phyloP scores from a whole-genome alignment of 148 eudicot species.

The Persicaria tinctoria region DNA sequence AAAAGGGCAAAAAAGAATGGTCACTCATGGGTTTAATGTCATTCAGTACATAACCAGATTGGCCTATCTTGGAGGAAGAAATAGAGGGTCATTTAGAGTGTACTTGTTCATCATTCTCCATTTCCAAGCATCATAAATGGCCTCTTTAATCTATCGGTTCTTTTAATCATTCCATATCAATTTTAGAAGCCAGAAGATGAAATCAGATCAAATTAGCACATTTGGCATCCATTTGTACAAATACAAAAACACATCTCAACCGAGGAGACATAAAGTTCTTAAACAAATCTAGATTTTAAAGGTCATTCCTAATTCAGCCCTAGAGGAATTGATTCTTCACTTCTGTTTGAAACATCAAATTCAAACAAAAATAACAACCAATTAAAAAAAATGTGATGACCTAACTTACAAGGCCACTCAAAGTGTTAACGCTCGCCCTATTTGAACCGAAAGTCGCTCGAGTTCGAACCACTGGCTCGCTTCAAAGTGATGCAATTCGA shows the following conservation, averaged over 20 bases:
- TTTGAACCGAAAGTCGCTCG: too few relatives aligned
- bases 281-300: too few relatives aligned
- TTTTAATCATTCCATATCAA: neutral
- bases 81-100: neutral
- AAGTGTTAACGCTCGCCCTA: too few relatives aligned
- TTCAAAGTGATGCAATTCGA: too few relatives aligned
- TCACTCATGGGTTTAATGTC: neutral
- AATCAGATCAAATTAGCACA: neutral
- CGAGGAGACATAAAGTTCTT: too few relatives aligned
- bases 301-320: too few relatives aligned
- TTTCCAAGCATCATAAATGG: neutral
- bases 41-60: neutral
- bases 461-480: too few relatives aligned
- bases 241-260: neutral
- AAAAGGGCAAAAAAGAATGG: neutral
- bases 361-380: too few relatives aligned
- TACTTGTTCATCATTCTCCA: neutral
- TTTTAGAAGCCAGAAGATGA: neutral
- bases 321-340: too few relatives aligned
- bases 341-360: too few relatives aligned
- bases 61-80: neutral
- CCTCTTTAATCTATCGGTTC: neutral
- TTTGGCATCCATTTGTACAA: neutral
- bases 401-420: too few relatives aligned
- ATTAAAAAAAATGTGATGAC: too few relatives aligned